These are phyloP conservation scores for Globisporangium cylindrosporum DNA, from an alignment of 352 stramenopile species.

Conservation along the genomic window DNA sequence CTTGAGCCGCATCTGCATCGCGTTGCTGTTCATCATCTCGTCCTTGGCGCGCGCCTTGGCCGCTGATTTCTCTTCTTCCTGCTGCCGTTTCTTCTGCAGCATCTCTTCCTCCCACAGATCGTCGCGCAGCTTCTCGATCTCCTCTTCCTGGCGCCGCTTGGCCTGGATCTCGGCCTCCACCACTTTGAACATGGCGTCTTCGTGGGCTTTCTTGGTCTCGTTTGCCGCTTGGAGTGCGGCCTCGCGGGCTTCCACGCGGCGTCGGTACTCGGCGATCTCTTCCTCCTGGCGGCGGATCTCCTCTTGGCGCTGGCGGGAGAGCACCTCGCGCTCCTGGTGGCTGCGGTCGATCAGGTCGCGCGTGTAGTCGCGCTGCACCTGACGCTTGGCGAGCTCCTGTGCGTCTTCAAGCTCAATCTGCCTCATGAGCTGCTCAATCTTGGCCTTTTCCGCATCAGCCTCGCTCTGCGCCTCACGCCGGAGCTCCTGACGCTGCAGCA, in stretches of 20 bases:
- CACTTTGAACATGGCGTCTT: constrained; percentile 66
- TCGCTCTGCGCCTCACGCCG: constrained; percentile 65
- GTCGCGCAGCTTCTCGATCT: constrained; percentile 85
- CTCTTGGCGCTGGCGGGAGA: constrained; percentile 25
- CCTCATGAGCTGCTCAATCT: constrained; percentile 84
- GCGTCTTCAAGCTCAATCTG: constrained; percentile 88
- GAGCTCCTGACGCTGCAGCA: constrained; percentile 65
- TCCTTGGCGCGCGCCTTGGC: constrained; percentile 77
- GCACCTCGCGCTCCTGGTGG: constrained; percentile 38
- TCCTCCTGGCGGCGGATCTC: constrained; percentile 38
- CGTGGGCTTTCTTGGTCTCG: constrained; percentile 61
- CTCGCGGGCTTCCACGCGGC: constrained; percentile 45
- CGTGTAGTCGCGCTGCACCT: constrained; percentile 57
- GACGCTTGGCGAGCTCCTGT: constrained; percentile 58
- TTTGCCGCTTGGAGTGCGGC: constrained; percentile 54
- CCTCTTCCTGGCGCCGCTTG: constrained; percentile 79
- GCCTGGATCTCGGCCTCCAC: constrained; percentile 86
- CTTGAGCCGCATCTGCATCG: constrained; percentile 57
- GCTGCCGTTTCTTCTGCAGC: constrained; percentile 61
- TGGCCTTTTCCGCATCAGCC: constrained; percentile 66
- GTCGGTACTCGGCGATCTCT: constrained; percentile 49
- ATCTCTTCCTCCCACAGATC: constrained; percentile 93
- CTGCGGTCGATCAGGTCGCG: constrained; percentile 55
- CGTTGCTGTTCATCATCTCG: constrained; percentile 86
- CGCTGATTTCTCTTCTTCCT: constrained; percentile 67